Evolutionary conservation across 164 flowering plant species (phyloP), one percentile per base, ranked within the genome.

Genomic region (Santalum album): DNA sequence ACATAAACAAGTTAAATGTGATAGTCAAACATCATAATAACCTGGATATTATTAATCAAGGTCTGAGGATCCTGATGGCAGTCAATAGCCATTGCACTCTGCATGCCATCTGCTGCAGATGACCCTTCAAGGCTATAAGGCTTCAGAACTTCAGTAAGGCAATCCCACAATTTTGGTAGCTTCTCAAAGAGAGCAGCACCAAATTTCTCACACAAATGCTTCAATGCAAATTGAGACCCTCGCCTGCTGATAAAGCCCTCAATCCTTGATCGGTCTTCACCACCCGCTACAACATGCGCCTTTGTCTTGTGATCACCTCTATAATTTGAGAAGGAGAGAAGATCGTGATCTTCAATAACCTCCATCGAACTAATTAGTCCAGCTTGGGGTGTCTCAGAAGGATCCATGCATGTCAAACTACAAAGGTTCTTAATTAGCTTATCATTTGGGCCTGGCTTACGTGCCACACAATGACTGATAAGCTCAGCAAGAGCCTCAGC

Each of bases 401-500:
- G 90, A 79, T 94, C 99, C 84, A 77, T 75, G 77, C 92, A 87
- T 38, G 81, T 81, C 70, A 86, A 74, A 62, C 77, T 78, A 70
- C 96, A 94, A 20, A 94, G 74, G 58, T 94, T 94, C 71, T 94
- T 94, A 16, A 90, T 75, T 61, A 94, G 70, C 73, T 94, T 94
- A 62, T 94, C 99, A 73, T 83, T 86, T 54, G 99, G 95, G 59
- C 95, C 66, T 49, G 96, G 95, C 66, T 60, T 90, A 21, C 97
- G 88, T 26, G 69, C 68, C 29, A 80, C 70, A 65, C 99, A 94
- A 55, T 66, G 72, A 68, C 43, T 73, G 65, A 94, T 84, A 51
- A 94, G 96, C 72, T 94, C 95, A 27, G 96, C 90, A 52, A 94
- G 86, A 16, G 92, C 95, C 67, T 94, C 99, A 39, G 97, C 96